A percentile compares a stretch with the other conserved stretches of the same genome.
Conservation (phyloP, 371 early-diverging fungal species). For the Coemansia sp. region DNA sequence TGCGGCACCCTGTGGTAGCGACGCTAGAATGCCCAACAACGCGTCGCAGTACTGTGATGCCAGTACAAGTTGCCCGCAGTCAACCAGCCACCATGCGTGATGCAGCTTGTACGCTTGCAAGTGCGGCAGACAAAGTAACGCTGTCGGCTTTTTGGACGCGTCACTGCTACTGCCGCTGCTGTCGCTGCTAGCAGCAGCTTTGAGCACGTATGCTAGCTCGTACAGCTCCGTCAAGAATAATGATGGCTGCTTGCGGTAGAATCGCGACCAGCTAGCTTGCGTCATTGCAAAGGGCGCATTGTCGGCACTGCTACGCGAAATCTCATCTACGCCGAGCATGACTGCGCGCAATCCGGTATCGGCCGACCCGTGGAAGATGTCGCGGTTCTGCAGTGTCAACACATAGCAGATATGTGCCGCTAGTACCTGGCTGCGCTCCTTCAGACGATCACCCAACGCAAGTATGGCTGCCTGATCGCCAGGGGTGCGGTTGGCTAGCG, state of each 20-base stretch:
- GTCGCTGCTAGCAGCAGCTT: constrained; percentile 26
- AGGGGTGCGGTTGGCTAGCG: constrained; percentile 82
- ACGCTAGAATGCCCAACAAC: constrained; percentile 70
- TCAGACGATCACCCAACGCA: constrained; percentile 76
- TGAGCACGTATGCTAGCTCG: constrained; percentile 71
- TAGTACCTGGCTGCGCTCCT: constrained; percentile 59
- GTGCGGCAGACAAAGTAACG: constrained; percentile 64
- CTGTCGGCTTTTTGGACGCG: constrained; percentile 21
- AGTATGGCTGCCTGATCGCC: constrained; percentile 72
- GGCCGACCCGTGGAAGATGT: constrained; percentile 5
- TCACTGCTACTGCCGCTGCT: neutral
- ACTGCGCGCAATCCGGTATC: constrained; percentile 26
- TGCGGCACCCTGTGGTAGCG: constrained; percentile 60
- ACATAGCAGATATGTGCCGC: constrained; percentile 85
- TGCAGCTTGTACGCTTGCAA: constrained; percentile 85
- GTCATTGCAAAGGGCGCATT: constrained; percentile 13
- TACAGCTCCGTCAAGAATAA: constrained; percentile 71
- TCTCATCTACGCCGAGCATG: constrained; percentile 25
- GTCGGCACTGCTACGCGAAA: neutral
- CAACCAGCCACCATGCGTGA: constrained; percentile 80
- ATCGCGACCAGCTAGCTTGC: constrained; percentile 16
- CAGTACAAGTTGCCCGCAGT: constrained; percentile 70
- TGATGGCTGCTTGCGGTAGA: constrained; percentile 23
- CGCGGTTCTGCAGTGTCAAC: constrained; percentile 15
- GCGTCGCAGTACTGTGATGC: constrained; percentile 74